Conservation (phyloP, 2,329 filamentous ascomycete species). For the Aspergillus quadricinctus region DNA sequence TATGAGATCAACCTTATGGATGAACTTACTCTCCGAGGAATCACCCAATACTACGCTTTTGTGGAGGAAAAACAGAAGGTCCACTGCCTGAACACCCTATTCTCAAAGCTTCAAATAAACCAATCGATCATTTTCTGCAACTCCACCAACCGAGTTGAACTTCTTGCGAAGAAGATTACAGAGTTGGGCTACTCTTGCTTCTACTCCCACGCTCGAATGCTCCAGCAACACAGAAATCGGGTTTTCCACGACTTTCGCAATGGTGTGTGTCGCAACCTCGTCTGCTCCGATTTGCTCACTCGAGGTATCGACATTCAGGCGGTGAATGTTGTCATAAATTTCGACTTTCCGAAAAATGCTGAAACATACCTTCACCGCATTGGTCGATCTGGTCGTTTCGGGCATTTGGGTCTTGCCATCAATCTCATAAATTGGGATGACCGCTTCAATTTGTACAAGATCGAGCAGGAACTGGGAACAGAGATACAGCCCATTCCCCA, state of each 20-base stretch:
- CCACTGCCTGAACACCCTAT: slow-evolving; percentile 96
- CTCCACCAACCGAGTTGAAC: slow-evolving; percentile 95
- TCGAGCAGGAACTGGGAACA: slow-evolving; percentile 93
- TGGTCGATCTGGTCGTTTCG: slow-evolving; percentile 93
- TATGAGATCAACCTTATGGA: slow-evolving; percentile 99
- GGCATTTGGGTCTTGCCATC: slow-evolving; percentile 94
- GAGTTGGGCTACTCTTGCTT: slow-evolving; percentile 99
- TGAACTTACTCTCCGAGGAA: slow-evolving; percentile 93
- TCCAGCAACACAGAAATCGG: slow-evolving; percentile 92
- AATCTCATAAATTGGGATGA: slow-evolving; percentile 99
- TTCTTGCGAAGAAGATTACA: slow-evolving; percentile 98
- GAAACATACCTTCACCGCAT: slow-evolving; percentile 99
- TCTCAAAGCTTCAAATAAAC: slow-evolving; percentile 98
- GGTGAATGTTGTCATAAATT: slow-evolving; percentile 99
- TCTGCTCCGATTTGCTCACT: slow-evolving; percentile 94
- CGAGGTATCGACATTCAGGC: slow-evolving; percentile 99
- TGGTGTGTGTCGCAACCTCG: slow-evolving; percentile 93
- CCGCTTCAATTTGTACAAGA: slow-evolving; percentile 97
- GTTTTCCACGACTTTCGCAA: slow-evolving; percentile 99
- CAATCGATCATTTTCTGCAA: slow-evolving; percentile 99
- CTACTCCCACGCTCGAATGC: slow-evolving; percentile 98
- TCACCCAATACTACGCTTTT: slow-evolving; percentile 98
- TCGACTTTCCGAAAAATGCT: slow-evolving; percentile 98
- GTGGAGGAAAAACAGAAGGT: slow-evolving; percentile 99
- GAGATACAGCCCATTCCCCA: slow-evolving; percentile 96